Conservation (phyloP, 495 filamentous ascomycete species). For the Cryomyces minteri region DNA sequence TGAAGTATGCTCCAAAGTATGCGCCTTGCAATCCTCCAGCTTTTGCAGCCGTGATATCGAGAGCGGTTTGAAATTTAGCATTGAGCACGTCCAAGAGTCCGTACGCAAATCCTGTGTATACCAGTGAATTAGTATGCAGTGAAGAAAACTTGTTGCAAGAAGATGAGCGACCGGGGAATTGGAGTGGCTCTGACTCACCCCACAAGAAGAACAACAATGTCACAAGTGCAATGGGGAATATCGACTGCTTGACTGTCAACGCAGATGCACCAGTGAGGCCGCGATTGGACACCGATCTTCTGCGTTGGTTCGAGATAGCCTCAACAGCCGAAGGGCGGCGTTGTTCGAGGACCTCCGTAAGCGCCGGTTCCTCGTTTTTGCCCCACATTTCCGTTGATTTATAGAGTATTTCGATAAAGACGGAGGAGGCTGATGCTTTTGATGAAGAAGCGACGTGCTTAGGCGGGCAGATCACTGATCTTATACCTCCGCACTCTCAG, state of each 20-base stretch:
- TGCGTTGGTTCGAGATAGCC: slow-evolving; percentile 7
- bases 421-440: too few relatives aligned
- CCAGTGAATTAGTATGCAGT: too few relatives aligned
- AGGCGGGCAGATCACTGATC: too few relatives aligned
- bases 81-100: slow-evolving; percentile 37
- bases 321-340: slow-evolving; percentile 15
- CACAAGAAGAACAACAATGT: slow-evolving; percentile 21
- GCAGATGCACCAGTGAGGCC: slow-evolving; percentile 16
- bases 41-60: slow-evolving; percentile 26
- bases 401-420: too few relatives aligned
- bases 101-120: slow-evolving; percentile 20
- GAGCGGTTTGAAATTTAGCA: slow-evolving; percentile 30
- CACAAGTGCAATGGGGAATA: slow-evolving; percentile 15
- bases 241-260: slow-evolving; percentile 15
- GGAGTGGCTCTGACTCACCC: slow-evolving; percentile 11
- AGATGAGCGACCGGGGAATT: too few relatives aligned
- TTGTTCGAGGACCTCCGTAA: not conserved
- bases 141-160: too few relatives aligned
- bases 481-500: too few relatives aligned
- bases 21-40: slow-evolving; percentile 29
- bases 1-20: slow-evolving; percentile 40
- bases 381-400: not conserved
- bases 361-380: not conserved
- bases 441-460: too few relatives aligned
- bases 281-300: slow-evolving; percentile 14